Percentiles rank a stretch among this genome's conserved stretches.
Evolutionary conservation across 345 rosid genomes (phyloP).

Genomic region (Barbarea vulgaris): DNA sequence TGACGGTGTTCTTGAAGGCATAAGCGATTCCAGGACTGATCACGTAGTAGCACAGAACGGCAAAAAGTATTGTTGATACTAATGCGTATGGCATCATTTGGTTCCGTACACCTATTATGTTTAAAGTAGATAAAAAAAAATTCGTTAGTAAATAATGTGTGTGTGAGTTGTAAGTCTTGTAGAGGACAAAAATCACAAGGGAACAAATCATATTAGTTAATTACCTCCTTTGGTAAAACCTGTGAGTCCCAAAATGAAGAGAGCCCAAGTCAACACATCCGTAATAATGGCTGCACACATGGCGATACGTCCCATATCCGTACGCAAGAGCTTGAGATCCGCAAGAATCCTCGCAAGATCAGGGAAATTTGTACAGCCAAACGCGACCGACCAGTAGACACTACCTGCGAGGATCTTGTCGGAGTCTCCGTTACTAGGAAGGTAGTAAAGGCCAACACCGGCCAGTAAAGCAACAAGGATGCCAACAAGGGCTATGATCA

Average conservation of each 20-base stretch:
- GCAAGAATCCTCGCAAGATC: conserved; percentile 59
- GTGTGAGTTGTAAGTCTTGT: background rate
- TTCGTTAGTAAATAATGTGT: background rate
- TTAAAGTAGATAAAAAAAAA: background rate
- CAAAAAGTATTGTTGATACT: conserved; percentile 37
- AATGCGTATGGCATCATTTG: background rate
- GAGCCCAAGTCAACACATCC: conserved; percentile 59
- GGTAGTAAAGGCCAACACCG: conserved; percentile 45
- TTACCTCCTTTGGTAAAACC: conserved; percentile 20
- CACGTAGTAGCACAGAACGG: conserved; percentile 38
- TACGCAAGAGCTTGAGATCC: conserved; percentile 66
- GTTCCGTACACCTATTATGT: conserved; percentile 18
- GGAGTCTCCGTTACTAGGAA: background rate
- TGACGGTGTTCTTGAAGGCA: conserved; percentile 33
- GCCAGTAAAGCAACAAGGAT: conserved; percentile 40
- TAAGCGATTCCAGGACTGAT: conserved; percentile 51
- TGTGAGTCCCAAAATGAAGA: conserved; percentile 39
- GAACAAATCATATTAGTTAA: background rate
- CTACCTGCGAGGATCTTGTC: conserved; percentile 34
- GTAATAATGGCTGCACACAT: conserved; percentile 52
- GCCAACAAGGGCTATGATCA: conserved; percentile 48
- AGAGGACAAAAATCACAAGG: background rate
- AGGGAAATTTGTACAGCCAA: conserved; percentile 62
- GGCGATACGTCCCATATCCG: conserved; percentile 57
- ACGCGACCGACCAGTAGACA: conserved; percentile 54